Percentiles rank a stretch among this genome's conserved stretches.
These are phyloP conservation scores for Hypoxylon sp. DNA, from an alignment of 2,329 filamentous ascomycete genomes.

Conservation along the genomic window DNA sequence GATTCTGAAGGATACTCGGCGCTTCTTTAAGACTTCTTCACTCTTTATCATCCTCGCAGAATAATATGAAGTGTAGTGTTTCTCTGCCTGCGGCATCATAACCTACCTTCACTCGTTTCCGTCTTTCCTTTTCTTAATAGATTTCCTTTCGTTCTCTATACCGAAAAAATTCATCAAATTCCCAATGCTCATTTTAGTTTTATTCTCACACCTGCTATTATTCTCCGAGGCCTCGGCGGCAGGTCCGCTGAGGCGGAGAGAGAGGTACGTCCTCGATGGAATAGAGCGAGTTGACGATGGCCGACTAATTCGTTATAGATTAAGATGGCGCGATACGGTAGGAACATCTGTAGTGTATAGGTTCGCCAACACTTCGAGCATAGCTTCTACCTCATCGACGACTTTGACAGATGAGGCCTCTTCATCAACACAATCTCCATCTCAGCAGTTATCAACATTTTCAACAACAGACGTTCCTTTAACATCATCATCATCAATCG, in stretches of 20 bases:
- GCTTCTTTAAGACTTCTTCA: slow-evolving; percentile 30
- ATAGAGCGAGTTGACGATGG: not conserved
- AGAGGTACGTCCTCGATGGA: slow-evolving; percentile 37
- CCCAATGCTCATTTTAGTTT: slow-evolving; percentile 42
- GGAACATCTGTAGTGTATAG: slow-evolving; percentile 33
- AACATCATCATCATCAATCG: slow-evolving; percentile 11
- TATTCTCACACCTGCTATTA: slow-evolving; percentile 44
- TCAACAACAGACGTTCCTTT: slow-evolving; percentile 9
- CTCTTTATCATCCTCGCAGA: slow-evolving; percentile 39
- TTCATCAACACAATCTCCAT: slow-evolving; percentile 23
- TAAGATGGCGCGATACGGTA: slow-evolving; percentile 34
- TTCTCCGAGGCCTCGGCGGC: slow-evolving; percentile 46
- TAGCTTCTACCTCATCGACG: slow-evolving; percentile 15
- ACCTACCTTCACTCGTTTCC: slow-evolving; percentile 27
- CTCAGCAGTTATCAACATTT: slow-evolving; percentile 17
- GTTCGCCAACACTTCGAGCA: slow-evolving; percentile 37
- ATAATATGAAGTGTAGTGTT: slow-evolving; percentile 41
- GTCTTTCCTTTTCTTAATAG: slow-evolving; percentile 21
- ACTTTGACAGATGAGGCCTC: slow-evolving; percentile 15
- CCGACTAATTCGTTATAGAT: slow-evolving; percentile 39
- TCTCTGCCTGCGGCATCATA: slow-evolving; percentile 31
- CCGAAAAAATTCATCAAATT: slow-evolving; percentile 17
- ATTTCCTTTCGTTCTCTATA: slow-evolving; percentile 28
- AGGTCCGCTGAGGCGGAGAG: slow-evolving; percentile 43
- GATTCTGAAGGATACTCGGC: slow-evolving; percentile 20